phyloP scores from a whole-genome alignment of 2,329 filamentous ascomycete species.

The Clarireedia hainanense region DNA sequence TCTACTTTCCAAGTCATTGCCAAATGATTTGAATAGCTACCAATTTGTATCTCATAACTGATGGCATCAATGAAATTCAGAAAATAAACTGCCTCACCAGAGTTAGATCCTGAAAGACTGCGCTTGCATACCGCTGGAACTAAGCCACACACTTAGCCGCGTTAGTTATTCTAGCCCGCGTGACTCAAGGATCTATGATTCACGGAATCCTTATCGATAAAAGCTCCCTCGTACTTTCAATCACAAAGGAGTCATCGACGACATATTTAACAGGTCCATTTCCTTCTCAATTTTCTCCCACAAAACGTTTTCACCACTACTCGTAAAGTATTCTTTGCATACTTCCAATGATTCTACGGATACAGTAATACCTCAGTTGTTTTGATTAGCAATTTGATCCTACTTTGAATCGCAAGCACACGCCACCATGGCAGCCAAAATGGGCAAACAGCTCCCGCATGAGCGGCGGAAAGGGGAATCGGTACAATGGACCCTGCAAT shows the following conservation, averaged over 20 bases:
- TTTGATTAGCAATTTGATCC: neutral
- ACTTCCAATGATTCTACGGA: conserved; percentile 15
- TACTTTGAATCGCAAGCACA: neutral
- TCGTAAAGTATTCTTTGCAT: neutral
- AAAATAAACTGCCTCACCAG: neutral
- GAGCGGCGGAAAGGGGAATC: conserved; percentile 84
- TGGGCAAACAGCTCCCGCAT: conserved; percentile 52
- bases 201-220: conserved; percentile 27
- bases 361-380: conserved; percentile 9
- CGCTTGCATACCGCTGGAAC: too few relatives aligned
- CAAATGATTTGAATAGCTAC: too few relatives aligned
- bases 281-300: too few relatives aligned
- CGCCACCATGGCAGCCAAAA: conserved; percentile 41
- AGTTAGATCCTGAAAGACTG: too few relatives aligned
- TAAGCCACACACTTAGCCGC: neutral
- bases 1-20: too few relatives aligned
- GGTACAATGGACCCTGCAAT: conserved; percentile 40
- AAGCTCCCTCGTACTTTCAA: conserved; percentile 17
- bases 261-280: neutral
- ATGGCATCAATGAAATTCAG: neutral
- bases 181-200: conserved; percentile 21
- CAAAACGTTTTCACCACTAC: neutral
- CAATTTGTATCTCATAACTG: too few relatives aligned
- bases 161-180: neutral
- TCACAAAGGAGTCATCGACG: conserved; percentile 12